A percentile compares a stretch with the other conserved stretches of the same genome.
Evolutionary conservation across 768 basidiomycete genomes (phyloP).

Genomic region (Lactarius sp.): DNA sequence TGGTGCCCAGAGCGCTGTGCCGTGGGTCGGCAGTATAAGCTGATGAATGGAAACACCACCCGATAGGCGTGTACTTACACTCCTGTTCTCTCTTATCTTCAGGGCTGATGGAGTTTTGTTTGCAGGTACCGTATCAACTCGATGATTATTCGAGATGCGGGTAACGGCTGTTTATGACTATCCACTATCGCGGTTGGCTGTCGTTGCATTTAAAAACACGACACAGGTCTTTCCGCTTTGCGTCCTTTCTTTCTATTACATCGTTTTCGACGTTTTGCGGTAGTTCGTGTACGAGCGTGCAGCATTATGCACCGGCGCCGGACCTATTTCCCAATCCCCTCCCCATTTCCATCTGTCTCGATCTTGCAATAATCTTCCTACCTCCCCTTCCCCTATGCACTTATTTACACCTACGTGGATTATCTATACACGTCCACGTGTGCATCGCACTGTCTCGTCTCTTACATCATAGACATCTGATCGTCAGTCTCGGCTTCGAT

Average conservation of each 20-base stretch:
- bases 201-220: neutral
- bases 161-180: conserved; percentile 18
- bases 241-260: neutral
- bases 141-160: conserved; percentile 1
- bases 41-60: neutral
- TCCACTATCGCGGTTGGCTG: conserved; percentile 9
- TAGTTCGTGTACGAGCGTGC: conserved; percentile 10
- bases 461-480: conserved; percentile 19
- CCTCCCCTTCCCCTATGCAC: conserved; percentile 12
- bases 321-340: neutral
- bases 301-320: neutral
- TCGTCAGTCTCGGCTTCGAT: neutral
- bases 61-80: neutral
- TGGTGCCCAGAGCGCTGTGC: conserved; percentile 17
- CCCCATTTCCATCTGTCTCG: neutral
- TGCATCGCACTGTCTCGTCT: neutral
- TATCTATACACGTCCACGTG: neutral
- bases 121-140: neutral
- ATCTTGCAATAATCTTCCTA: conserved; percentile 17
- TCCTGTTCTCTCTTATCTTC: neutral
- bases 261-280: neutral
- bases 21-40: conserved; percentile 21
- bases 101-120: neutral
- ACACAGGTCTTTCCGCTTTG: neutral
- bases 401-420: conserved; percentile 17